Evolutionary conservation across 331 rosid genomes (phyloP).

Genomic region (Stylosanthes scabra): DNA sequence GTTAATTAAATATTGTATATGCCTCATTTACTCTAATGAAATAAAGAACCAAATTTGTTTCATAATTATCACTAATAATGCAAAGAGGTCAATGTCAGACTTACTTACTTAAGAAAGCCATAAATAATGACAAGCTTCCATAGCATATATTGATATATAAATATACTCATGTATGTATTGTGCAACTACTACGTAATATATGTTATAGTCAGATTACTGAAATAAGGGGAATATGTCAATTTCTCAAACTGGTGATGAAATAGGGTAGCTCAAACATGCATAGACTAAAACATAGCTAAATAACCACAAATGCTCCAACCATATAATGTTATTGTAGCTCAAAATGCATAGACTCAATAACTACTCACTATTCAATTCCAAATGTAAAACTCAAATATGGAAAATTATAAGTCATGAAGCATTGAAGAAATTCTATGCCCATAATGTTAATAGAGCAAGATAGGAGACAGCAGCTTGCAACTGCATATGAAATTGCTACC

Average conservation of each 20-base stretch:
- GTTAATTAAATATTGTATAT: neutral
- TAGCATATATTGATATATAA: neutral
- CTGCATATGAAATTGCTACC: conserved; percentile 38
- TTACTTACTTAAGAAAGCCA: no score
- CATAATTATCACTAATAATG: neutral
- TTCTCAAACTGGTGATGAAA: neutral
- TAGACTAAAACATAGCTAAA: no score
- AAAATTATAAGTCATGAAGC: no score
- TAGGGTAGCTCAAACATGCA: no score
- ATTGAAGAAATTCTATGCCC: no score
- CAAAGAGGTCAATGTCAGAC: no score
- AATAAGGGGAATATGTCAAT: conserved; percentile 11
- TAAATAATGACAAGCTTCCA: conserved; percentile 27
- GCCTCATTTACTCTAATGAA: neutral
- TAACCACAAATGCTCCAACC: no score
- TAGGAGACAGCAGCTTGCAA: conserved; percentile 57
- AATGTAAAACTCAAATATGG: no score
- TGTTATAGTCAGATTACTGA: neutral
- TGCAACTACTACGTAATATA: neutral
- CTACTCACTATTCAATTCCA: no score
- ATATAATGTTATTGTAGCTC: no score
- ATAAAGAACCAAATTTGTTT: neutral
- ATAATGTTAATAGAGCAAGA: no score
- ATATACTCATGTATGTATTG: neutral
- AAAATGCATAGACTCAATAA: no score